Percentiles rank a stretch among this genome's conserved stretches.
These are phyloP conservation scores for Neofusicoccum cordaticola DNA, from an alignment of 2,329 filamentous ascomycete genomes.

Conservation along the genomic window DNA sequence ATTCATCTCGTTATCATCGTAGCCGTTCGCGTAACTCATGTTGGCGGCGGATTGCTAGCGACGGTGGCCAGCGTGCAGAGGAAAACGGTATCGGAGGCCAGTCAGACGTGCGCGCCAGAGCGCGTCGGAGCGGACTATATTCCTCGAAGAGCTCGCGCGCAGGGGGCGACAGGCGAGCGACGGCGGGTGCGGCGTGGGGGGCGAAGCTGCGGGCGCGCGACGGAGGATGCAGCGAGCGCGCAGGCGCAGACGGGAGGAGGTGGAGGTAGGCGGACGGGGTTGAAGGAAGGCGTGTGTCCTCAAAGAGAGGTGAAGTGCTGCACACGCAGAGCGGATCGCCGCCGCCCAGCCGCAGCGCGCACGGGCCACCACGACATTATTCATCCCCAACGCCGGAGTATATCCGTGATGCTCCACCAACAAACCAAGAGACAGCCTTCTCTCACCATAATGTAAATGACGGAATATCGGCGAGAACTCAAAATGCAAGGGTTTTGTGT, in stretches of 20 bases:
- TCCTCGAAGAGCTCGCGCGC: conserved; percentile 6
- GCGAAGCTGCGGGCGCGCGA: not conserved
- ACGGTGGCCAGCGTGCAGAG: not conserved
- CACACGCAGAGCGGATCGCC: conserved; percentile 1
- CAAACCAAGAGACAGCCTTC: not conserved
- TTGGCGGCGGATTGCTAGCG: not conserved
- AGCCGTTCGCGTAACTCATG: conserved; percentile 59
- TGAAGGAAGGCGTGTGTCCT: conserved; percentile 2
- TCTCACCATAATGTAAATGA: too few relatives aligned
- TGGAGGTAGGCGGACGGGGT: not conserved
- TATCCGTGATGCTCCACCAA: not conserved
- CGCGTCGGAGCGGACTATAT: conserved; percentile 6
- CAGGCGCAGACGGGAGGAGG: not conserved
- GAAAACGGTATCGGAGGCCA: not conserved
- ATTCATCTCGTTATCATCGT: conserved; percentile 50
- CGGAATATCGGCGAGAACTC: too few relatives aligned
- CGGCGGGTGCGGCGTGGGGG: not conserved
- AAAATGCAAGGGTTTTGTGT: too few relatives aligned
- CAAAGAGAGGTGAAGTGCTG: conserved; percentile 10
- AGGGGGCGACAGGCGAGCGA: not conserved
- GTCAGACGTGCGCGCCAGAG: conserved; percentile 8
- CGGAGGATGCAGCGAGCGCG: not conserved
- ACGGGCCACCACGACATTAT: not conserved
- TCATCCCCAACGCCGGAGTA: not conserved
- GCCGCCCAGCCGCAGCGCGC: conserved; percentile 2